Evolutionary conservation across 2,329 filamentous ascomycete genomes (phyloP).

Genomic region (Cadophora sp.): DNA sequence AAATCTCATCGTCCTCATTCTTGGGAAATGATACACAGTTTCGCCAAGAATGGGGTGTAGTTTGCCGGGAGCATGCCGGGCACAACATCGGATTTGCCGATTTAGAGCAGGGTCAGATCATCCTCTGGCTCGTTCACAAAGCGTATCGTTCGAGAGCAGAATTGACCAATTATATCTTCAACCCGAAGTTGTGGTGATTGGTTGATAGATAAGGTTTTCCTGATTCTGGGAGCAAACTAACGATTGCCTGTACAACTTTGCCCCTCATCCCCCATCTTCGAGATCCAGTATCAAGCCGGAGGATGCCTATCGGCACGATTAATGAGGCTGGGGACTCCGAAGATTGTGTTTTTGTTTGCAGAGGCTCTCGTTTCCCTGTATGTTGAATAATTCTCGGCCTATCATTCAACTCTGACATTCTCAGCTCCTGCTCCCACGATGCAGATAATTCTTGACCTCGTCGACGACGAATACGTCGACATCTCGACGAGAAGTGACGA

Average conservation of each 20-base stretch:
- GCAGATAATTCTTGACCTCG: conserved; percentile 24
- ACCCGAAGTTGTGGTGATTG: not conserved
- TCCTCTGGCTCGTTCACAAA: not conserved
- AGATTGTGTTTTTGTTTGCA: not conserved
- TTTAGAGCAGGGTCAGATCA: not conserved
- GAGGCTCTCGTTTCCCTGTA: not conserved
- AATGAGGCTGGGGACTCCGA: not conserved
- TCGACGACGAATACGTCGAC: conserved; percentile 29
- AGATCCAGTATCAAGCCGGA: not conserved
- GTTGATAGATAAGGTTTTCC: not conserved
- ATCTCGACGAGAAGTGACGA: conserved; percentile 15
- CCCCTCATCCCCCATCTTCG: conserved; percentile 1
- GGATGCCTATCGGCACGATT: not conserved
- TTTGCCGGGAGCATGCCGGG: conserved; percentile 3
- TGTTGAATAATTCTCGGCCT: not conserved
- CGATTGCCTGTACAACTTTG: not conserved
- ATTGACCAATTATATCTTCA: not conserved
- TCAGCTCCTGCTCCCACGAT: conserved; percentile 2
- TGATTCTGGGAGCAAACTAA: not conserved
- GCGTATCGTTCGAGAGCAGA: not conserved
- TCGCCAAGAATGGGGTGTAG: conserved; percentile 4
- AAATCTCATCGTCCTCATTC: not conserved
- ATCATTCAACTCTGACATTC: not conserved
- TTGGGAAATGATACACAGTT: not conserved
- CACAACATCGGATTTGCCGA: not conserved